A percentile compares a stretch with the other conserved stretches of the same genome.
Conservation (phyloP, 169 alveolate genomes). For the Plasmodium gallinaceum region DNA sequence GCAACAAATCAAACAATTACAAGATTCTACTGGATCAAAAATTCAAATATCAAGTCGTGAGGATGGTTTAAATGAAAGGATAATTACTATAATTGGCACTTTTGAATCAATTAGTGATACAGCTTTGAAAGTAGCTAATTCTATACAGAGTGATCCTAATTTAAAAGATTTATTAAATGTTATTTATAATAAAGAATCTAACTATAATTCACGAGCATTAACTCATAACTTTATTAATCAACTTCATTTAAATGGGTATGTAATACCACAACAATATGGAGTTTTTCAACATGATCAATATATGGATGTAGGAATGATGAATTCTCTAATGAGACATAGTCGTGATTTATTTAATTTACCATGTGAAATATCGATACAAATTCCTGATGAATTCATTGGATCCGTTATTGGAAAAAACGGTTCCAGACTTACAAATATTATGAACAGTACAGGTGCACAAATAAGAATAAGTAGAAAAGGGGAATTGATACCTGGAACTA, state of each 20-base stretch:
- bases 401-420: constrained; percentile 75
- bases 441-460: constrained; percentile 78
- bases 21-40: constrained; percentile 59
- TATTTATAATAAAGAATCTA: constrained; percentile 44
- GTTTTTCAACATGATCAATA: constrained; percentile 66
- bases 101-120: constrained; percentile 71
- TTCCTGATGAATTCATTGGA: constrained; percentile 74
- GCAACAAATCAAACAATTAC: constrained; percentile 58
- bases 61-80: constrained; percentile 72
- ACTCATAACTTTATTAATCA: constrained; percentile 59
- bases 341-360: constrained; percentile 73
- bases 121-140: constrained; percentile 33
- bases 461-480: constrained; percentile 77
- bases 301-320: constrained; percentile 52
- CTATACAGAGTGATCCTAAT: constrained; percentile 73
- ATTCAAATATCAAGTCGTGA: constrained; percentile 69
- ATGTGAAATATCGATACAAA: constrained; percentile 74
- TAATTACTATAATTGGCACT: constrained; percentile 42
- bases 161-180: constrained; percentile 74
- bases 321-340: constrained; percentile 66
- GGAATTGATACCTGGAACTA: constrained; percentile 67
- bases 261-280: constrained; percentile 59
- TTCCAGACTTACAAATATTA: constrained; percentile 60
- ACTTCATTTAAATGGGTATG: constrained; percentile 55
- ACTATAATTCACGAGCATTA: constrained; percentile 7